A percentile compares a stretch with the other conserved stretches of the same genome.
phyloP scores from a whole-genome alignment of 2,329 filamentous ascomycete species.

The Allantophomopsis lycopodina region DNA sequence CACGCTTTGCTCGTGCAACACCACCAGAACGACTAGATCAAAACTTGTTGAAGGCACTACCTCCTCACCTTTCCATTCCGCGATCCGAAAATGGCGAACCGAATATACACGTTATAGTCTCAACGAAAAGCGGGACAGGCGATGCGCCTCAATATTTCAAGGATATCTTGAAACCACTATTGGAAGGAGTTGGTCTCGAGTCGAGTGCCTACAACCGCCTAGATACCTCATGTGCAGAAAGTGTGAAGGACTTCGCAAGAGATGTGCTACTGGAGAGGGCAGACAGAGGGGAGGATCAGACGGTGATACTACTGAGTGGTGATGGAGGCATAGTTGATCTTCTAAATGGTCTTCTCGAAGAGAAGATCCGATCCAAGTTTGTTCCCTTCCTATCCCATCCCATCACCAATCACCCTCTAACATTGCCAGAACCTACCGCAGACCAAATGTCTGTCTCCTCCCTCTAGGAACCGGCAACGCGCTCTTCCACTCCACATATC shows the following conservation, averaged over 20 bases:
- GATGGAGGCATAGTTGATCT: slow-evolving; percentile 80
- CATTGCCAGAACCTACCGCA: slow-evolving; percentile 9
- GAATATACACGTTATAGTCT: slow-evolving; percentile 50
- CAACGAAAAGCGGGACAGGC: slow-evolving; percentile 49
- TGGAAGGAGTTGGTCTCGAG: slow-evolving; percentile 29
- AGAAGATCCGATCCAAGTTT: slow-evolving; percentile 9
- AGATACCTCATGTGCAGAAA: slow-evolving; percentile 47
- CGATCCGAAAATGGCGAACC: background rate
- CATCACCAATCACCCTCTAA: background rate
- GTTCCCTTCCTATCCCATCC: slow-evolving; percentile 10
- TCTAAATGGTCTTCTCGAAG: slow-evolving; percentile 48
- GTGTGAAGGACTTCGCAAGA: slow-evolving; percentile 49
- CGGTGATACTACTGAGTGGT: slow-evolving; percentile 69
- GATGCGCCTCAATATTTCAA: slow-evolving; percentile 41
- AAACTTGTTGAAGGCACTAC: too few species aligned
- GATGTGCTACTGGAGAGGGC: slow-evolving; percentile 32
- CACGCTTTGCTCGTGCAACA: too few species aligned
- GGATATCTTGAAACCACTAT: slow-evolving; percentile 38
- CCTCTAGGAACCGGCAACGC: slow-evolving; percentile 55
- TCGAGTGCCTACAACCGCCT: slow-evolving; percentile 34
- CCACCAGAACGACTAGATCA: too few species aligned
- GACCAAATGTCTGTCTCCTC: slow-evolving; percentile 35
- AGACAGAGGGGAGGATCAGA: slow-evolving; percentile 32
- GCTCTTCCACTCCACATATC: slow-evolving; percentile 50
- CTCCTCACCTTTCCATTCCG: too few species aligned